Conservation (phyloP, 2,329 filamentous ascomycete species). For the Fusarium vanettenii region DNA sequence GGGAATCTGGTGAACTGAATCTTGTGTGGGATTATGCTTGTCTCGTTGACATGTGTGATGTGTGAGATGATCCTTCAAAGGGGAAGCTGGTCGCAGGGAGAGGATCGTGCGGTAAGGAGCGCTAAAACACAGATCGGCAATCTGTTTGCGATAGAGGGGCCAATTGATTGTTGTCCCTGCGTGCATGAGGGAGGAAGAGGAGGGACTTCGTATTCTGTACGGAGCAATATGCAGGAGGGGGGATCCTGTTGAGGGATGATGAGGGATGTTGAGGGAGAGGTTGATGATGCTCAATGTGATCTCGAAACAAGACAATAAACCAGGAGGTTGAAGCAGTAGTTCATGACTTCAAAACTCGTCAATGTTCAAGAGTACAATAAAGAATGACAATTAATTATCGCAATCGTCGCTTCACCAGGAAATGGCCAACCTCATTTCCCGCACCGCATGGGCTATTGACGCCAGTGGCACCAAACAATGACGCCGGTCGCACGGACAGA, state of each 20-base stretch:
- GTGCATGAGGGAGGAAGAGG: neutral
- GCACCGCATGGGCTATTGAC: neutral
- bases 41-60: neutral
- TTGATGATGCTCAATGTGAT: neutral
- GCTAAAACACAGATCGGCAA: neutral
- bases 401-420: neutral
- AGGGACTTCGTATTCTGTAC: neutral
- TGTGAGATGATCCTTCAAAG: neutral
- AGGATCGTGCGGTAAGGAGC: neutral
- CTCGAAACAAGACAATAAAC: neutral
- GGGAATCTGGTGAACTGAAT: neutral
- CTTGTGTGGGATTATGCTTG: neutral
- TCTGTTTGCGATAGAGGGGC: neutral
- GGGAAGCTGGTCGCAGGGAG: neutral
- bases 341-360: neutral
- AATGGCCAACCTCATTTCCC: constrained; percentile 1
- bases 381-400: neutral
- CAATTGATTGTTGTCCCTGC: neutral
- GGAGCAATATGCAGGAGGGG: neutral
- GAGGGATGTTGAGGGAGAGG: neutral
- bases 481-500: neutral
- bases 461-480: neutral
- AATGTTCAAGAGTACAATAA: neutral
- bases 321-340: neutral
- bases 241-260: neutral